Evolutionary conservation across 2,329 filamentous ascomycete species (phyloP).

Genomic region (Cladophialophora psammophila): DNA sequence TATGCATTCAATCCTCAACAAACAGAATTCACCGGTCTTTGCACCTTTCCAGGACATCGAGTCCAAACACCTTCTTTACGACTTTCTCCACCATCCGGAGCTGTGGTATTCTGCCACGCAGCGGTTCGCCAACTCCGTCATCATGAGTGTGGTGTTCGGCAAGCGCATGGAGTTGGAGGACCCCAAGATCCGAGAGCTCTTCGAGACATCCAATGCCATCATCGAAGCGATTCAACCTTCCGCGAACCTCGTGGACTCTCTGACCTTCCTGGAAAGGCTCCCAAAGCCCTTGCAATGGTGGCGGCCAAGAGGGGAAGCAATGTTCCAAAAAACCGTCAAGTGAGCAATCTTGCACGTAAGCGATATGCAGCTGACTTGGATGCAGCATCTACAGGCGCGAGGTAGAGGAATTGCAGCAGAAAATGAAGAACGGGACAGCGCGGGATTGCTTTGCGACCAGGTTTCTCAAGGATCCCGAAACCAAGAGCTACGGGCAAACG

Average conservation of each 20-base stretch:
- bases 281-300: conserved; percentile 56
- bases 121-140: conserved; percentile 51
- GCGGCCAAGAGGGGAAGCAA: conserved; percentile 48
- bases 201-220: conserved; percentile 50
- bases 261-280: conserved; percentile 54
- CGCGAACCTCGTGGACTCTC: conserved; percentile 55
- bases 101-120: conserved; percentile 52
- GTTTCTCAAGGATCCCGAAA: conserved; percentile 43
- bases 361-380: neutral
- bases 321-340: conserved; percentile 46
- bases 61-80: conserved; percentile 34
- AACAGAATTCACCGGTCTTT: conserved; percentile 33
- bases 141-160: conserved; percentile 57
- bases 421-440: conserved; percentile 43
- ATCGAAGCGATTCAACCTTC: conserved; percentile 48
- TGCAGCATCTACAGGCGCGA: conserved; percentile 40
- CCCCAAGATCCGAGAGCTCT: conserved; percentile 43
- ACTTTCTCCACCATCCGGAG: conserved; percentile 33
- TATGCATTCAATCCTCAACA: conserved; percentile 41
- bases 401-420: conserved; percentile 39
- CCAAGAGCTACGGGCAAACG: conserved; percentile 47
- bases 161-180: conserved; percentile 51
- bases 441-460: conserved; percentile 48
- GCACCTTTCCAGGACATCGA: conserved; percentile 38
- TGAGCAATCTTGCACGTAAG: neutral